Conservation (phyloP, 176 grass and related monocot species). For the Eleusine coracana region DNA sequence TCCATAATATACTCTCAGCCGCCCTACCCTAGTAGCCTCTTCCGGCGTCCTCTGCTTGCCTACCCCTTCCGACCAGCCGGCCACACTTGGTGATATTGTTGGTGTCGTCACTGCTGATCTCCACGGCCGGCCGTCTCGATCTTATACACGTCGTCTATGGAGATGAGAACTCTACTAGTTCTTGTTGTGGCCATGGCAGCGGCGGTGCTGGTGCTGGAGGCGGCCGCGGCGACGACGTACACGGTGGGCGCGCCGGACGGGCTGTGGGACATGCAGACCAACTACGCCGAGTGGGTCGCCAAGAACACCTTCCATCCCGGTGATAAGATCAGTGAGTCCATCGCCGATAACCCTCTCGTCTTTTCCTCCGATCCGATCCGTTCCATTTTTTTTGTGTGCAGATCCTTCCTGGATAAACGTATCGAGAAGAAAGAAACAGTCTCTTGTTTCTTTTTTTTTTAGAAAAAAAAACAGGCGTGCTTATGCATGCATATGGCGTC, state of each 20-base stretch:
- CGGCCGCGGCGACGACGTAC: conserved; percentile 49
- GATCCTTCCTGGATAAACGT: neutral
- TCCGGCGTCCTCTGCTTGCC: too few species aligned
- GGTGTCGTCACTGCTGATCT: too few species aligned
- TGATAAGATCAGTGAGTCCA: conserved; percentile 60
- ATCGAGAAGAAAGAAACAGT: too few species aligned
- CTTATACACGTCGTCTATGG: neutral
- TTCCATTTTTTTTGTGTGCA: neutral
- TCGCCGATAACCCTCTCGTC: neutral
- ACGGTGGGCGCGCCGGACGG: conserved; percentile 66
- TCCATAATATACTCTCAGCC: too few species aligned
- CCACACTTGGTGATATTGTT: too few species aligned
- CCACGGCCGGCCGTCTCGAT: too few species aligned
- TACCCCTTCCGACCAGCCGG: too few species aligned
- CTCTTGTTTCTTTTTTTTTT: too few species aligned
- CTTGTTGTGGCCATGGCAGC: neutral
- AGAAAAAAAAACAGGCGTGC: too few species aligned
- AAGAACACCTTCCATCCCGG: conserved; percentile 50
- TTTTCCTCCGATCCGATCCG: neutral
- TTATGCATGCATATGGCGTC: neutral
- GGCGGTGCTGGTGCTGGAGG: neutral
- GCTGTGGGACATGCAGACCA: conserved; percentile 66
- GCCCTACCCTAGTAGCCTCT: too few species aligned
- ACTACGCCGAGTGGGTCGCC: conserved; percentile 64
- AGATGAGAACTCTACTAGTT: neutral